Base-by-base conservation (phyloP, 768 basidiomycete species). In the Trametes cingulata region DNA sequence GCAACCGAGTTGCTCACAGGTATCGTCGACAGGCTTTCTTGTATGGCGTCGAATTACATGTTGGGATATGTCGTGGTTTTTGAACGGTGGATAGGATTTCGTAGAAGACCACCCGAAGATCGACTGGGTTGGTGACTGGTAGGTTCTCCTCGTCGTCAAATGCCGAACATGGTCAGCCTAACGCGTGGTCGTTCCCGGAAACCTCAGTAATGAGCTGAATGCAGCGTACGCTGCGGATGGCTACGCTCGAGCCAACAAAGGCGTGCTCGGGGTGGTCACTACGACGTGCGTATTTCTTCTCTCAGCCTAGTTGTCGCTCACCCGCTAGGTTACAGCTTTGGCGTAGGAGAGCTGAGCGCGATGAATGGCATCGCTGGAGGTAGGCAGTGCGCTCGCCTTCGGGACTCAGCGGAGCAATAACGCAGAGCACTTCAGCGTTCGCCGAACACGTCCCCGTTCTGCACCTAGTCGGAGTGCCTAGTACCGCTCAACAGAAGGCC, bases 161-260 rank as follows among this genome's bases (percentile, higher is more conserved):
- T 22, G n/a, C 37, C 22, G 22, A 37, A 12, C 29, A 42, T 13
- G 1, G n/a, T 27, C 29, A 10, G 29, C 10, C 29, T 33, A 33
- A 33, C 6, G 10, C 10, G 6, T 10, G 29, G 10, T 10, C 10
- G 6, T 33, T 4, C 29, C 29, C 29, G 29, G 29, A 5, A 33
- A 33, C 9, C 43, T 19, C 59, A 91, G 90, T 64, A 92, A 93
- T 60, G 90, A 94, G 69, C 78, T 95, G 49, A 92, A 95, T 64
- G 90, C 92, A 0, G 81, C 91, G 0, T 97, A 97, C 72, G 95
- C 95, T 15, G 92, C 92, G 0, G 94, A 95, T 68, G 95, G 95
- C 13, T 96, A 96, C 72, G 92, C 95, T 20, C 83, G 95, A 58
- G 86, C 94, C 53, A 95, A 93, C 65, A 84, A 87, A 49, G 76